Conservation (phyloP, 148 eudicot genomes). For the Heliamphora exappendiculata region DNA sequence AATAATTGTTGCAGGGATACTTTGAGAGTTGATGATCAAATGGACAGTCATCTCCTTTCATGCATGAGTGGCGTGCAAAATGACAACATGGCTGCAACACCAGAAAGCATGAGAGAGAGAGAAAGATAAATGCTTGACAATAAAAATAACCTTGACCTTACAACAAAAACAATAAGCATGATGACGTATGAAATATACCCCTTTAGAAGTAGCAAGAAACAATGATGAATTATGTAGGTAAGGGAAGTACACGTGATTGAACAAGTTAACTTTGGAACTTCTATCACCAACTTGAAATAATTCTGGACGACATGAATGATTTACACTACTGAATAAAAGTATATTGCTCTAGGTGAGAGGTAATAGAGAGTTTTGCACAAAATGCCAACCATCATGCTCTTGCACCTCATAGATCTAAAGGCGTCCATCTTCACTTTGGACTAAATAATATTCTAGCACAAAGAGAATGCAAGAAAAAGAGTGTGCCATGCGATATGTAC, state of each 20-base stretch:
- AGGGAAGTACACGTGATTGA: background rate
- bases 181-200: background rate
- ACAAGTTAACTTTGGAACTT: too few relatives aligned
- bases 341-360: background rate
- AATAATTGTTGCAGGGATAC: conserved; percentile 71
- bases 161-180: background rate
- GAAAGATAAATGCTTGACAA: background rate
- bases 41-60: conserved; percentile 95
- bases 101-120: conserved; percentile 7
- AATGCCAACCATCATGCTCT: too few relatives aligned
- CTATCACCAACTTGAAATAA: too few relatives aligned
- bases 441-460: too few relatives aligned
- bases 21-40: conserved; percentile 88
- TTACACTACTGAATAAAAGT: too few relatives aligned
- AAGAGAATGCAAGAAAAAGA: too few relatives aligned
- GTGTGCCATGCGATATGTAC: too few relatives aligned
- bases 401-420: too few relatives aligned
- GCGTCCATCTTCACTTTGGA: too few relatives aligned
- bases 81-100: conserved; percentile 70
- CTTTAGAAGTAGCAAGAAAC: background rate
- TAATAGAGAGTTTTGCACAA: background rate
- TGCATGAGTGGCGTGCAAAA: conserved; percentile 83
- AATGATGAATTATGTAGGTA: background rate
- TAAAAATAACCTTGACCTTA: background rate
- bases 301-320: too few relatives aligned